Percentiles rank a stretch among this genome's conserved stretches.
Evolutionary conservation across 345 rosid genomes (phyloP).

Genomic region (Euphorbia lathyris): DNA sequence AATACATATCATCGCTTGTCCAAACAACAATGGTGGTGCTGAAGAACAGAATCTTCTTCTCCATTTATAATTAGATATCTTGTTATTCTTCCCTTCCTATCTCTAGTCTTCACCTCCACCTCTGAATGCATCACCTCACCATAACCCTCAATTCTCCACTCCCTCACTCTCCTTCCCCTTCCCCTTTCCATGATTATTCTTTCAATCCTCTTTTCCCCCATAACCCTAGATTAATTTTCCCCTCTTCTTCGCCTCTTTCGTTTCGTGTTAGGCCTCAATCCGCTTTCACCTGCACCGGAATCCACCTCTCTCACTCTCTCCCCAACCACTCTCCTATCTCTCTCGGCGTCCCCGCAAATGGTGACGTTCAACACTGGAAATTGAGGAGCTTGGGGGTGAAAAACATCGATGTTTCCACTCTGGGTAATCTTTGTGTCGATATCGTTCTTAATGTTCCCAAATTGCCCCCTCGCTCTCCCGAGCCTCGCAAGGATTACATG

Average conservation of each 20-base stretch:
- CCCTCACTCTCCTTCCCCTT: slow-evolving; percentile 24
- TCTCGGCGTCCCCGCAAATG: slow-evolving; percentile 15
- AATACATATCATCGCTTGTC: no score
- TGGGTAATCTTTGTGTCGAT: slow-evolving; percentile 95
- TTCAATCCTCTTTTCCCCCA: slow-evolving; percentile 15
- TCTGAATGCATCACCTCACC: slow-evolving; percentile 53
- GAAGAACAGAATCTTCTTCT: no score
- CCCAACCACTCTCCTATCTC: slow-evolving; percentile 26
- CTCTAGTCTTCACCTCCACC: neutral
- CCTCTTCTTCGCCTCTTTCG: slow-evolving; percentile 22
- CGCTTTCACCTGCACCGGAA: slow-evolving; percentile 27
- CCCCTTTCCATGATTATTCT: slow-evolving; percentile 32
- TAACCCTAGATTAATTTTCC: slow-evolving; percentile 34
- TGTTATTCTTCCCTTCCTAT: neutral
- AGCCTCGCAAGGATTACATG: slow-evolving; percentile 63
- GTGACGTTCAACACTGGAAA: slow-evolving; percentile 6
- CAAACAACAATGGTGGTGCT: no score
- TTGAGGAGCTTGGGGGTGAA: slow-evolving; percentile 30
- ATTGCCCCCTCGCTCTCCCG: slow-evolving; percentile 63
- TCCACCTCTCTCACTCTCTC: slow-evolving; percentile 37
- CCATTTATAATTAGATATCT: no score
- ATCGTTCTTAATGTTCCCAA: slow-evolving; percentile 77
- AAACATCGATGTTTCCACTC: slow-evolving; percentile 68
- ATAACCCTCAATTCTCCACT: slow-evolving; percentile 33
- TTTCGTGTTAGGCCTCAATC: neutral